Evolutionary conservation across 2,329 filamentous ascomycete species (phyloP), one percentile per base, ranked within the genome.

Genomic region (Botrytis cinerea): DNA sequence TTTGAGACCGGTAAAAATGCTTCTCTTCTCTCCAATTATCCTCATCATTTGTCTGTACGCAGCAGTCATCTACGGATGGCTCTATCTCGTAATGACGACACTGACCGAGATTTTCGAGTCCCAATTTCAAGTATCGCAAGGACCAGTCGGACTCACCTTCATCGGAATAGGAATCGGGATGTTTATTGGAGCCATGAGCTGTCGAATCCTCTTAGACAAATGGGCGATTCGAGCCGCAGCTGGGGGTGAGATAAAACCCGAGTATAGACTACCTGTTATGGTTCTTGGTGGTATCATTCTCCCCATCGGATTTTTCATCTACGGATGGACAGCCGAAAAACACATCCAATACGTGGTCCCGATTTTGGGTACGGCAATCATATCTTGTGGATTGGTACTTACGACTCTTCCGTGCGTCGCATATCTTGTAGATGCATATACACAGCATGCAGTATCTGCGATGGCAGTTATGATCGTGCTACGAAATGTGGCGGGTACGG

Each of bases 291-390:
- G 59, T 6, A 66, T 74, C 18, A 40, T 38, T 12, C 82, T 86
- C 25, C 85, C 84, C 0, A 77, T 83, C 25, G 82, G 82, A 0
- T 79, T 86, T 59, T 85, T 86, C 76, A 81, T 84, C 25, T 86
- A 85, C 73, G 85, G 84, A 20, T 86, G 84, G 84, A 82, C 82
- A 0, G 81, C 82, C 0, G 76, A 85, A 9, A 79, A 83, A 8
- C 75, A 80, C 18, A 80, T 76, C 9, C 72, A 75, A 38, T 86
- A 84, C 84, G 83, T 85, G 28, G 83, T 81, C 0, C 84, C 84
- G 3, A 43, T 63, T 25, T 1, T 64, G 9, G 60, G 60, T 12
- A 71, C 70, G 10, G 35, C 43, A 12, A 20, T 71, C 10, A 54
- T 64, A n/a, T 46, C 43, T 22, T 71, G 63, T 18, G 70, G 60